These are phyloP conservation scores for Dactylellina sp. DNA, from an alignment of 2,329 filamentous ascomycete species.

Conservation along the genomic window DNA sequence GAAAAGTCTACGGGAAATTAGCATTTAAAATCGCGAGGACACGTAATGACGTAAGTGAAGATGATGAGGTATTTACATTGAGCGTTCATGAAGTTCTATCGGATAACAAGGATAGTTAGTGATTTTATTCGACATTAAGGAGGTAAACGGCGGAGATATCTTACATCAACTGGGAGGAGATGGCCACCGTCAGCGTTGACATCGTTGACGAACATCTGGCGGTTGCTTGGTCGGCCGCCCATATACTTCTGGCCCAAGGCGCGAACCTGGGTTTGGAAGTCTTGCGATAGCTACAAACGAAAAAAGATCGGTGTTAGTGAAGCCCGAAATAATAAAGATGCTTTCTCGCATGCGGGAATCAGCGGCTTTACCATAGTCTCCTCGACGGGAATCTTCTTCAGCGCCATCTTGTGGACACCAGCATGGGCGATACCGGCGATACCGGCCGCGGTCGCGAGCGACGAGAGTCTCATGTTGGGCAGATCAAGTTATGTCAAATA, in stretches of 20 bases:
- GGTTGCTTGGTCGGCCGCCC: conserved; percentile 77
- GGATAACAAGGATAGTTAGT: conserved; percentile 31
- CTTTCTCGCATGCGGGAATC: background rate
- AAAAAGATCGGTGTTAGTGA: conserved; percentile 23
- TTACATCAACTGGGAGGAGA: conserved; percentile 80
- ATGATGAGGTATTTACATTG: conserved; percentile 77
- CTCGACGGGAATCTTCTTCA: conserved; percentile 92
- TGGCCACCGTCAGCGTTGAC: conserved; percentile 75
- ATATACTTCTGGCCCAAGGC: conserved; percentile 96
- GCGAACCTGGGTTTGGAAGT: conserved; percentile 81
- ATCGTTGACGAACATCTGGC: conserved; percentile 81
- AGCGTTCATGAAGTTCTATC: conserved; percentile 91
- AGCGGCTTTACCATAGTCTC: conserved; percentile 82
- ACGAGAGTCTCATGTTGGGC: conserved; percentile 49
- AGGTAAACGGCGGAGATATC: conserved; percentile 2
- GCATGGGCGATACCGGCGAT: conserved; percentile 77
- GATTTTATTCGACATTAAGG: background rate
- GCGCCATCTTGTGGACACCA: conserved; percentile 93
- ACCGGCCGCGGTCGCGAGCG: conserved; percentile 53
- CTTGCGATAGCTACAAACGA: conserved; percentile 56
- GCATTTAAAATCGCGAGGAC: conserved; percentile 18
- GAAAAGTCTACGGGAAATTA: conserved; percentile 79
- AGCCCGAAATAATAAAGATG: background rate
- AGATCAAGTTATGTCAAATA: conserved; percentile 50
- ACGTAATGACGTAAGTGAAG: conserved; percentile 30